Percentiles rank a stretch among this genome's conserved stretches.
These are phyloP conservation scores for Nemania sp. DNA, from an alignment of 2,329 filamentous ascomycete genomes.

Conservation along the genomic window DNA sequence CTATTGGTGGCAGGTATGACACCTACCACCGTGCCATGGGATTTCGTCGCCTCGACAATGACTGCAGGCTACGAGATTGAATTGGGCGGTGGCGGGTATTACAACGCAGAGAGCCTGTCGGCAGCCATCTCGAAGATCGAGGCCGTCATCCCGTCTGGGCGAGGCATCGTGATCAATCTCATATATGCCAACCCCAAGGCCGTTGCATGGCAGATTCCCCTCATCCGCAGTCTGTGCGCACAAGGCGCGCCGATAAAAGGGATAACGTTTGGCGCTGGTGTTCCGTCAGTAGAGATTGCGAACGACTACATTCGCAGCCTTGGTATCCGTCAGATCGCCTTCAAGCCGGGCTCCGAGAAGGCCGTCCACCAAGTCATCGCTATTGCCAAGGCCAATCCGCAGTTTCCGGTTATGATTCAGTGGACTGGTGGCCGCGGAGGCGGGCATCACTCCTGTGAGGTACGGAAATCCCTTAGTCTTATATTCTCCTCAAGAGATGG, in stretches of 20 bases:
- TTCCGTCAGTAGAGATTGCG: conserved; percentile 88
- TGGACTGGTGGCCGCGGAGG: conserved; percentile 94
- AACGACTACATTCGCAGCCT: conserved; percentile 92
- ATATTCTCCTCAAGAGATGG: not conserved
- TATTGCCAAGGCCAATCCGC: conserved; percentile 89
- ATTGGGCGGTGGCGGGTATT: conserved; percentile 87
- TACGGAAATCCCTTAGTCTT: not conserved
- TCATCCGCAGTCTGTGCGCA: conserved; percentile 56
- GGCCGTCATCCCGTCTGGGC: conserved; percentile 74
- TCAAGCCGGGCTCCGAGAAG: conserved; percentile 88
- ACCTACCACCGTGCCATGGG: conserved; percentile 83
- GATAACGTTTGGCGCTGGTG: conserved; percentile 87
- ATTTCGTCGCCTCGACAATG: conserved; percentile 89
- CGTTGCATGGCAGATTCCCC: conserved; percentile 89
- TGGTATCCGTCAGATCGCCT: conserved; percentile 86
- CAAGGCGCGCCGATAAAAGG: conserved; percentile 77
- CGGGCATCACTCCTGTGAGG: conserved; percentile 91
- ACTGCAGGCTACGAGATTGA: conserved; percentile 91
- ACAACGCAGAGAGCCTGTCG: conserved; percentile 78
- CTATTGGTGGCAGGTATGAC: conserved; percentile 95
- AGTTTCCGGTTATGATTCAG: conserved; percentile 85
- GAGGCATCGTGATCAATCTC: conserved; percentile 84
- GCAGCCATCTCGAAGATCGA: conserved; percentile 54
- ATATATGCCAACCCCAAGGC: conserved; percentile 88
- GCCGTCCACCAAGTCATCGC: conserved; percentile 88